Percentiles rank a stretch among this genome's conserved stretches.
Evolutionary conservation across 1,284 basidiomycete species (phyloP).

Genomic region (Papiliotrema terrestris): DNA sequence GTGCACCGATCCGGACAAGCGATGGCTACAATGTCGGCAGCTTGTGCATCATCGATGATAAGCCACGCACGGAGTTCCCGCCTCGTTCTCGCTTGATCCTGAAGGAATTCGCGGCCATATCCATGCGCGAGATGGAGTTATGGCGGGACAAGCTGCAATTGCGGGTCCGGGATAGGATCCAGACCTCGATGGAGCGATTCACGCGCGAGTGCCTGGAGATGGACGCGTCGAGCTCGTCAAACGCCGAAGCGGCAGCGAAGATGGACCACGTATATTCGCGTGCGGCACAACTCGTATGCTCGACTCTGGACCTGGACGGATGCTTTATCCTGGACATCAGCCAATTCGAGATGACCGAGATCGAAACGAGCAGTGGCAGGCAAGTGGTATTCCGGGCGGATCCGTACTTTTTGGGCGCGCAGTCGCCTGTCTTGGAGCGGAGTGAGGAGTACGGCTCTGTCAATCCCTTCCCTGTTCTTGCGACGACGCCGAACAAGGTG

Average conservation of each 20-base stretch:
- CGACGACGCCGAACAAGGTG: conserved; percentile 21
- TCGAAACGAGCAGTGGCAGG: conserved; percentile 20
- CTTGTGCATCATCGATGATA: conserved; percentile 79
- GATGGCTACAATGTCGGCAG: conserved; percentile 90
- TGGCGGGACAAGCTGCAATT: conserved; percentile 95
- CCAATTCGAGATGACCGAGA: conserved; percentile 80
- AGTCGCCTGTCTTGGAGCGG: conserved; percentile 31
- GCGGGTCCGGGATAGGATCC: conserved; percentile 83
- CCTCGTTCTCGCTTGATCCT: conserved; percentile 85
- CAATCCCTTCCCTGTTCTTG: conserved; percentile 35
- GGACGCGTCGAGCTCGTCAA: conserved; percentile 54
- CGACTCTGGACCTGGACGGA: conserved; percentile 86
- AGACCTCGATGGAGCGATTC: conserved; percentile 93
- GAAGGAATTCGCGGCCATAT: conserved; percentile 88
- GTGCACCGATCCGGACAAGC: conserved; percentile 78
- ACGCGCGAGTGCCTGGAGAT: conserved; percentile 92
- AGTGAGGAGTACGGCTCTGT: conserved; percentile 35
- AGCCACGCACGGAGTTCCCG: conserved; percentile 76
- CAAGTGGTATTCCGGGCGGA: conserved; percentile 54
- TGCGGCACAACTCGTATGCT: conserved; percentile 80
- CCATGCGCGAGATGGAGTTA: conserved; percentile 93
- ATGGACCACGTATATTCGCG: conserved; percentile 86
- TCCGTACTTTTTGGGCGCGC: conserved; percentile 29
- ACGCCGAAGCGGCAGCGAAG: conserved; percentile 43
- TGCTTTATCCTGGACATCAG: conserved; percentile 88